Base-by-base conservation (phyloP, 306 rosid species). In the Castanea mollissima region DNA sequence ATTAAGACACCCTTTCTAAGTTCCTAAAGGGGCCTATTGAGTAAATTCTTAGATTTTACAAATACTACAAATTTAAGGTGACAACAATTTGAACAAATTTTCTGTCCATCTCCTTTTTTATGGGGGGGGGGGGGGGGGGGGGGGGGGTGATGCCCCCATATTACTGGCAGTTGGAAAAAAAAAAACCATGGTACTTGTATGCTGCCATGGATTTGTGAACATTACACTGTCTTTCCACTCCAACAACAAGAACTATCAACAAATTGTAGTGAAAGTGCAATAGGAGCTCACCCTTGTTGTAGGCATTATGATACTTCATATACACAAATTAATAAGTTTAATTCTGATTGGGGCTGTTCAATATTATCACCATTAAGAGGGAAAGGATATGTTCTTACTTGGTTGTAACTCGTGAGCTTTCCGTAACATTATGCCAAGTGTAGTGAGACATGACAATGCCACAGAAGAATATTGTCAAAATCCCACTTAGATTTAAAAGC, bases 391-490 rank as follows among this genome's bases (percentile, higher is more conserved):
- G 34, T 74, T 64, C 91, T 86, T 89, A 94, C 97, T 84, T 92
- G 82, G 98, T 94, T 72, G 97, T 94, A 83, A 85, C 86, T 83
- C 97, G 84, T 35, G 98, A 94, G 90, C 92, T 90, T 87, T 79
- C 89, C 44, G 98, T 90, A 74, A 94, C 87, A 7, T 94, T 94
- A 83, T 92, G 96, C 98, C 97, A 92, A 5, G 96, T 94, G 82
- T 94, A 94, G 73, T 90, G 93, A 5, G 98, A 92, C 97, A 94
- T 92, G 79, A 89, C 92, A 73, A 94, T 88, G 82, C 94, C 97
- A 52, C 97, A 92, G 77, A 94, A 89, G 87, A 94, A 94, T 76
- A 94, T 85, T 32, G 98, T 92, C 86, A 92, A 80, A 85, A 94
- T 94, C 34, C 98, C 98, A 82, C 96, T 94, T 44, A 94, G 94